Conservation (phyloP, 805 yeast species). For the Hanseniaspora vineae region DNA sequence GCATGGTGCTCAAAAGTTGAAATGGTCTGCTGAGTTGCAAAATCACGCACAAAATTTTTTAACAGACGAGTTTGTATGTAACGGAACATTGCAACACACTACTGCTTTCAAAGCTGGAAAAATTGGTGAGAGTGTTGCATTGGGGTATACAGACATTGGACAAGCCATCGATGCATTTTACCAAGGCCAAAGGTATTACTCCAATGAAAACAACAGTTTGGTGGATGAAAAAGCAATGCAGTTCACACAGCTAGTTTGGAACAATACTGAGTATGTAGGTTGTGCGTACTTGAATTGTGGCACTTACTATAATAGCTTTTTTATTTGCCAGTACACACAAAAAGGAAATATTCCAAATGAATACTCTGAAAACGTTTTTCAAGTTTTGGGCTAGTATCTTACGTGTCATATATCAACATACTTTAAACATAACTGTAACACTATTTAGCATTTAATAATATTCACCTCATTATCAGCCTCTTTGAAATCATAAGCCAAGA, state of each 20-base stretch:
- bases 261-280: background rate
- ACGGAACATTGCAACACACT: constrained; percentile 48
- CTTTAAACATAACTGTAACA: background rate
- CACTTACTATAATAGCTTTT: background rate
- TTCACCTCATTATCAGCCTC: too few relatives aligned
- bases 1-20: constrained; percentile 38
- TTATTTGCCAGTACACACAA: background rate
- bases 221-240: background rate
- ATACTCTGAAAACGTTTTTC: background rate
- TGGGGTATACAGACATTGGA: constrained; percentile 35
- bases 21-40: constrained; percentile 45
- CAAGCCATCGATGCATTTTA: constrained; percentile 2
- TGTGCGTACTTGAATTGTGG: background rate
- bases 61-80: constrained; percentile 30
- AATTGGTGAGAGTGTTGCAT: constrained; percentile 75
- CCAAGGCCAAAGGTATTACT: background rate
- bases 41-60: constrained; percentile 47
- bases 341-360: background rate
- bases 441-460: background rate
- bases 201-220: background rate
- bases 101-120: constrained; percentile 27
- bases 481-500: too few relatives aligned
- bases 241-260: constrained; percentile 4
- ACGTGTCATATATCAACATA: background rate
- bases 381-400: background rate